Percentiles rank a stretch among this genome's conserved stretches.
These are phyloP conservation scores for Oryza brachyantha DNA, from an alignment of 176 grass and related monocot genomes.

Conservation along the genomic window DNA sequence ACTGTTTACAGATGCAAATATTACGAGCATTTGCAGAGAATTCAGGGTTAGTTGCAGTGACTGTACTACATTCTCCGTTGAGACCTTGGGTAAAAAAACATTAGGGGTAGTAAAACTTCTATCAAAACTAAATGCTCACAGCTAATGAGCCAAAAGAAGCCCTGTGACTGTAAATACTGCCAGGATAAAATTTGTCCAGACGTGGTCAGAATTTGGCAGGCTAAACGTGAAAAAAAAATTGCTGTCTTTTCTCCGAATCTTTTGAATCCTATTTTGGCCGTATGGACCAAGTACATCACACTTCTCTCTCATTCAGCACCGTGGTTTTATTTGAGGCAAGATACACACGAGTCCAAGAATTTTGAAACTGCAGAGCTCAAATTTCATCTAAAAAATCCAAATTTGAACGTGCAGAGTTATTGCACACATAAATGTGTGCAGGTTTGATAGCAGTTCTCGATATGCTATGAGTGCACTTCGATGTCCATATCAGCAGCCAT, in stretches of 20 bases:
- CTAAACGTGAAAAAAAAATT: neutral
- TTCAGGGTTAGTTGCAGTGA: neutral
- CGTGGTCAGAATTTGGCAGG: constrained; percentile 18
- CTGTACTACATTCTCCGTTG: too few relatives aligned
- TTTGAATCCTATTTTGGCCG: constrained; percentile 39
- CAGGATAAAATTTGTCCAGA: constrained; percentile 5
- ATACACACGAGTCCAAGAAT: neutral
- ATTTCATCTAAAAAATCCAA: neutral
- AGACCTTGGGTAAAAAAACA: too few relatives aligned
- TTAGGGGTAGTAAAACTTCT: too few relatives aligned
- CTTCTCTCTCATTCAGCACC: neutral
- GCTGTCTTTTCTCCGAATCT: neutral
- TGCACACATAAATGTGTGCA: neutral
- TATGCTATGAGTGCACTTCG: neutral
- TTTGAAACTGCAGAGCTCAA: neutral
- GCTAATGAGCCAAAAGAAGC: neutral
- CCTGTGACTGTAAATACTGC: neutral
- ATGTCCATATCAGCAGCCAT: neutral
- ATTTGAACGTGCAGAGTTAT: neutral
- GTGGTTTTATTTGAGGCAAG: neutral
- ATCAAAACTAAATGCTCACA: neutral
- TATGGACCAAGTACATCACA: constrained; percentile 8
- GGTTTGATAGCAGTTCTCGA: neutral
- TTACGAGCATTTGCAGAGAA: neutral
- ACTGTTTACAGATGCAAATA: neutral